Evolutionary conservation across 2,329 filamentous ascomycete species (phyloP).

Genomic region (Mycocentrospora acerina): DNA sequence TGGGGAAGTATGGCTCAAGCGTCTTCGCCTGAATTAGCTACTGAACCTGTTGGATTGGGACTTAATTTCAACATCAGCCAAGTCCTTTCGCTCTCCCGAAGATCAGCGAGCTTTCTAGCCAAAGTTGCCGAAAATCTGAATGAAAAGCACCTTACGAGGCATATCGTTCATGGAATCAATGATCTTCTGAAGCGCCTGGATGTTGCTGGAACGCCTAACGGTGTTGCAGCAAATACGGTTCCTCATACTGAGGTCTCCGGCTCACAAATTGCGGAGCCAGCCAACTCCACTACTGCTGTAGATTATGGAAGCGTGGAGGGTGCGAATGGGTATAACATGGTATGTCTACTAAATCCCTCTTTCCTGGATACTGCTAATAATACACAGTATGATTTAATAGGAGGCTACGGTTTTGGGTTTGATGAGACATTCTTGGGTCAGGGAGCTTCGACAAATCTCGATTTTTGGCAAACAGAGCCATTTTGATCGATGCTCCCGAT

Average conservation of each 20-base stretch:
- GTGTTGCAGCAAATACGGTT: no score
- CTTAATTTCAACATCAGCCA: conserved; percentile 35
- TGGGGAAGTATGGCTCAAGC: conserved; percentile 41
- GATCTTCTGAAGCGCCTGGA: conserved; percentile 30
- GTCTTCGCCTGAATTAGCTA: conserved; percentile 27
- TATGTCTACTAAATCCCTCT: not conserved
- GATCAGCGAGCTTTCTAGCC: conserved; percentile 27
- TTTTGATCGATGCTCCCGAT: no score
- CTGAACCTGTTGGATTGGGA: conserved; percentile 28
- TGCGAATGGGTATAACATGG: no score
- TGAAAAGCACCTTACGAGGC: conserved; percentile 32
- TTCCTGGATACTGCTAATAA: conserved; percentile 9
- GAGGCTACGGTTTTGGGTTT: conserved; percentile 36
- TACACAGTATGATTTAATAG: conserved; percentile 33
- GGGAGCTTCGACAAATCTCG: conserved; percentile 29
- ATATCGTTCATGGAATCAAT: conserved; percentile 34
- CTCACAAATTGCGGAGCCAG: no score
- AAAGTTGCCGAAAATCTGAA: conserved; percentile 30
- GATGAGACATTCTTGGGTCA: conserved; percentile 36
- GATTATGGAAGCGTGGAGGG: no score
- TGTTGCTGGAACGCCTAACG: conserved; percentile 12
- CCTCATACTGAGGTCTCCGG: no score
- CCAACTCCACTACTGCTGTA: no score
- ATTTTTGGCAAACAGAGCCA: conserved; percentile 31
- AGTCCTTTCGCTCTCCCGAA: conserved; percentile 27